Base-by-base conservation (phyloP, 768 basidiomycete species). In the Bullera alba region DNA sequence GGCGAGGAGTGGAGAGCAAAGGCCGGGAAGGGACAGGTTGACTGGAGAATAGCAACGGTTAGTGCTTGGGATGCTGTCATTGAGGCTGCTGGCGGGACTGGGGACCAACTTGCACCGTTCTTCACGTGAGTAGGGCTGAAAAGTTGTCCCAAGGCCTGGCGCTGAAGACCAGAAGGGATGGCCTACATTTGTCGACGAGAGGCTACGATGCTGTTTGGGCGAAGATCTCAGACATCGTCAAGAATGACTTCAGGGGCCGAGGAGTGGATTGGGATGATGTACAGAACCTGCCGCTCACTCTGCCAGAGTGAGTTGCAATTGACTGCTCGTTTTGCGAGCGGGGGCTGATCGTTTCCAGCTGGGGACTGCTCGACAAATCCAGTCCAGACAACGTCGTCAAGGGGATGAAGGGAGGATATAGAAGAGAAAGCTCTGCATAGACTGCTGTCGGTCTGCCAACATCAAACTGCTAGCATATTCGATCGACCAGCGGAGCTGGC, bases 191-290 rank as follows among this genome's bases (percentile, higher is more conserved):
- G 8, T 12, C 6, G 5, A 32, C 27, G n/a, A 10, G 28, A n/a
- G 45, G 45, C 12, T 46, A 46, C 29, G 28, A 46, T 6, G 45
- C 34, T 5, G 25, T 46, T 5, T 46, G 45, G 45, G 7, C 30
- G 5, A 21, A 25, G 6, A n/a, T 28, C 29, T 5, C 34, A 5
- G 5, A 46, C 28, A n/a, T 35, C 14, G 17, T 57, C 37, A 37
- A 57, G 4, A 43, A 46, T 5, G 37, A 47, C 14, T 52, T 52
- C 38, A 53, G 57, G 37, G 42, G 27, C 21, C 42, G 51, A n/a
- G 58, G 50, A 1, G 49, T 60, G 28, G 58, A 55, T 25, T 46
- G 44, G 42, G 53, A 50, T 26, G 53, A 53, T 51, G 5, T 2
- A 10, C 6, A 30, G 25, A n/a, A 19, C 15, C n/a, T 46, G n/a